Evolutionary conservation across 192 early-diverging fungal genomes (phyloP), one percentile per base, ranked within the genome.

Genomic region (Podila clonocystis): DNA sequence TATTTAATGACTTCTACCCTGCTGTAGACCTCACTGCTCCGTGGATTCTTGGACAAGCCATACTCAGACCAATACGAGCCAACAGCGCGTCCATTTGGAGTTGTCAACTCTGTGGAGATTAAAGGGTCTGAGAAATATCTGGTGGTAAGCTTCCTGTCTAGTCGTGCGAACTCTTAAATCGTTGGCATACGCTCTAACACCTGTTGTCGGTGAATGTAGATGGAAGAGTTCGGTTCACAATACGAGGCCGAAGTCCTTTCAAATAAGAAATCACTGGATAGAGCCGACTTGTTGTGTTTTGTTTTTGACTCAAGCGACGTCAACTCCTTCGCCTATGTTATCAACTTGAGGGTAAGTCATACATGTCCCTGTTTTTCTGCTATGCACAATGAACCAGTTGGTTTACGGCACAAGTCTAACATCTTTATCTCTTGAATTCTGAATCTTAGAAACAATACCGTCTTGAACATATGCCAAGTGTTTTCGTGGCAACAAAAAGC

Each of bases 401-500:
- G 5, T 26, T 19, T 61, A 20, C 49, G 63, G 28, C 31, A 29
- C 30, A 38, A 49, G 26, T 8, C 41, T 29, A n/a, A 28, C 28
- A 24, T 28, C 31, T 22, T 48, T 64, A 17, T 48, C 45, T 15
- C 9, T 8, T 49, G 22, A 24, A 50, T 15, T 13, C 15, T 13
- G 2, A 8, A 19, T 5, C 19, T 45, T 75, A 93, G 93, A 91
- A 90, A 77, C 92, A 93, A 65, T 97, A 93, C 75, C 88, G 95
- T 58, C 75, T 98, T 30, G 94, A 95, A 57, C 85, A 91, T 73
- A 73, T 97, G 55, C 97, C 98, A 2, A 88, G 89, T 31, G 92
- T 98, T 4, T 96, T 97, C 87, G 95, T 99, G 45, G 96, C 97
- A 2, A 97, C 97, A 41, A 97, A 98, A 68, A 93, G 95, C 70